Evolutionary conservation across 148 eudicot genomes (phyloP).

Genomic region (Salicornia ramosissima): DNA sequence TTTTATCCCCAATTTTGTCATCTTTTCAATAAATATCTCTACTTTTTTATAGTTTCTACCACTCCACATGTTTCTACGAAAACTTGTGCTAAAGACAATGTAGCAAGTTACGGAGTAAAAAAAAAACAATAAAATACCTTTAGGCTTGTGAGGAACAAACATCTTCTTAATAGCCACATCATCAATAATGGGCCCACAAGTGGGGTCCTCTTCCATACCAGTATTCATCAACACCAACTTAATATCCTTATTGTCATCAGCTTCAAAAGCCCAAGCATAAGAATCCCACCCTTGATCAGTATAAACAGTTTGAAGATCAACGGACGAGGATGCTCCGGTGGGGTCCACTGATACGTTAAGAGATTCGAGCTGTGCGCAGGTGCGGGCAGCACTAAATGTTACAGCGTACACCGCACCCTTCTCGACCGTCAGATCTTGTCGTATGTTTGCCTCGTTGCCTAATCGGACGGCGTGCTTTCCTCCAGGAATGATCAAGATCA

Average conservation of each 20-base stretch:
- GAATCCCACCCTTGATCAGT: conserved; percentile 97
- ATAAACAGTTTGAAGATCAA: conserved; percentile 86
- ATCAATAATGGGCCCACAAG: conserved; percentile 95
- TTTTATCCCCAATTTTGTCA: too few relatives aligned
- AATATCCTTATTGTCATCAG: conserved; percentile 47
- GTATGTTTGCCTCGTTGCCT: conserved; percentile 89
- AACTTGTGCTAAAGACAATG: too few relatives aligned
- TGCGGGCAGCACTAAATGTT: conserved; percentile 93
- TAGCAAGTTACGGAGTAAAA: too few relatives aligned
- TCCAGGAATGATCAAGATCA: conserved; percentile 92
- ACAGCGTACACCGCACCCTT: conserved; percentile 74
- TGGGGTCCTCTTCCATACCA: conserved; percentile 96
- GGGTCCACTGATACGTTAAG: conserved; percentile 72
- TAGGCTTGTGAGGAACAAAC: conserved; percentile 58
- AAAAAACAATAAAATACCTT: conserved; percentile 38
- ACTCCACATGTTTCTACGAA: too few relatives aligned
- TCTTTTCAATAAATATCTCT: too few relatives aligned
- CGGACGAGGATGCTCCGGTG: conserved; percentile 51
- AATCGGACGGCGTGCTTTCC: conserved; percentile 82
- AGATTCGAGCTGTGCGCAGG: conserved; percentile 96
- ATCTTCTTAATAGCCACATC: conserved; percentile 89
- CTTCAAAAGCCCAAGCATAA: conserved; percentile 88
- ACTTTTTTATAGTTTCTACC: too few relatives aligned
- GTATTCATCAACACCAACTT: conserved; percentile 60
- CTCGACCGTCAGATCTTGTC: conserved; percentile 65